phyloP scores from a whole-genome alignment of 2,329 filamentous ascomycete genomes.

The Aspergillus pseudonomiae region DNA sequence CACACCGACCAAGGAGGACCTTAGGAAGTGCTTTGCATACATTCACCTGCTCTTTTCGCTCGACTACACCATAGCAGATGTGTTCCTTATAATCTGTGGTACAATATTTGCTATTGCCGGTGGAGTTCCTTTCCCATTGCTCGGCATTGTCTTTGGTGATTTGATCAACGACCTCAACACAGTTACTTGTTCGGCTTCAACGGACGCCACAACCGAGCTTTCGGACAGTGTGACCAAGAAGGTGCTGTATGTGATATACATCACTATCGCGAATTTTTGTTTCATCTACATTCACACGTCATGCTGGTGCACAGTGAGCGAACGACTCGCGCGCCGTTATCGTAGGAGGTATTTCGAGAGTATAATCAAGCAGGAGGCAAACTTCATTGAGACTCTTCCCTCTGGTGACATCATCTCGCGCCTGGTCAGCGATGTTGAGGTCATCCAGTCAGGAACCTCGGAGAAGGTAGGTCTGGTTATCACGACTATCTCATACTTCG shows the following conservation, averaged over 20 bases:
- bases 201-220: slow-evolving; percentile 13
- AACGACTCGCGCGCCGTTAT: slow-evolving; percentile 64
- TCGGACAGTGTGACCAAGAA: slow-evolving; percentile 43
- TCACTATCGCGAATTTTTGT: slow-evolving; percentile 64
- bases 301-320: slow-evolving; percentile 66
- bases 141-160: slow-evolving; percentile 45
- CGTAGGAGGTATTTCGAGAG: slow-evolving; percentile 62
- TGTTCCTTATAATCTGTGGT: slow-evolving; percentile 31
- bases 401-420: slow-evolving; percentile 65
- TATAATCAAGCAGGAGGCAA: slow-evolving; percentile 62
- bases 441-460: slow-evolving; percentile 67
- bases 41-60: slow-evolving; percentile 30
- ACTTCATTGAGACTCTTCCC: slow-evolving; percentile 66
- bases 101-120: slow-evolving; percentile 37
- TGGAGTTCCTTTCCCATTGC: slow-evolving; percentile 43
- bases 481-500: slow-evolving; percentile 65
- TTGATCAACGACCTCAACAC: slow-evolving; percentile 44
- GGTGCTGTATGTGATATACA: slow-evolving; percentile 64
- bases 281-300: slow-evolving; percentile 66
- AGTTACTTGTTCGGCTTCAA: slow-evolving; percentile 27
- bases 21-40: slow-evolving; percentile 26
- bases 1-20: slow-evolving; percentile 23
- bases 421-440: slow-evolving; percentile 66
- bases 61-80: slow-evolving; percentile 31
- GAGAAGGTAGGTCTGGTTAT: slow-evolving; percentile 72